Evolutionary conservation across 2,329 filamentous ascomycete species (phyloP).

Genomic region (Diaporthe vexans): DNA sequence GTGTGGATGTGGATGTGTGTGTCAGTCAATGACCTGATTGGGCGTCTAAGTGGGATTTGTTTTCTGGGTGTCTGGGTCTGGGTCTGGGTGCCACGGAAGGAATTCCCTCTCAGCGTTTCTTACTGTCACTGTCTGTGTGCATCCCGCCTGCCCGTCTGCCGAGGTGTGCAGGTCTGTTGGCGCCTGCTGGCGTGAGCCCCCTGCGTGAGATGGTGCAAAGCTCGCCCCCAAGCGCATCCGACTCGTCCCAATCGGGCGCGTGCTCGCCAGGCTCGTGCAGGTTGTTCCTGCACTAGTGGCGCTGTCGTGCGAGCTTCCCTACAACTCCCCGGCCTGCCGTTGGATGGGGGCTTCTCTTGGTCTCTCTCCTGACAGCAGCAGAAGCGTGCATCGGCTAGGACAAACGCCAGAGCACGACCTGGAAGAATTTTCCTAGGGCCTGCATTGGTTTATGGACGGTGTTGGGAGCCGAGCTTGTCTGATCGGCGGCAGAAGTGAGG

Average conservation of each 20-base stretch:
- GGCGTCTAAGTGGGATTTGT: background rate
- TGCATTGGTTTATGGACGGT: constrained; percentile 22
- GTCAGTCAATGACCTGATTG: constrained; percentile 13
- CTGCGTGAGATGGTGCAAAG: constrained; percentile 19
- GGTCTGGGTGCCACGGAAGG: background rate
- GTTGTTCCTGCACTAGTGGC: constrained; percentile 32
- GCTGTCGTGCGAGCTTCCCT: background rate
- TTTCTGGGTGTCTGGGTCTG: background rate
- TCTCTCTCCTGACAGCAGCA: constrained; percentile 19
- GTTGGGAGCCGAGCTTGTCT: background rate
- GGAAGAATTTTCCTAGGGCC: constrained; percentile 14
- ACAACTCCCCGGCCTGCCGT: constrained; percentile 1
- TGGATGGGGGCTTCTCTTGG: background rate
- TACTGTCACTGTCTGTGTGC: background rate
- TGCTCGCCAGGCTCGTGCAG: constrained; percentile 11
- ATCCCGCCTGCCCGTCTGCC: background rate
- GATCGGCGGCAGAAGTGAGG: too few species aligned
- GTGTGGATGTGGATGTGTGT: background rate
- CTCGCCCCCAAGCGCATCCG: constrained; percentile 15
- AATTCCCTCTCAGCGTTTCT: background rate
- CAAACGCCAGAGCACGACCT: background rate
- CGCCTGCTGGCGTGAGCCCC: constrained; percentile 29
- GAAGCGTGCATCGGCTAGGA: background rate
- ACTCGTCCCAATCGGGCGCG: constrained; percentile 1
- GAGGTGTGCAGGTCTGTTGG: background rate